A percentile compares a stretch with the other conserved stretches of the same genome.
Conservation (phyloP, 352 stramenopile genomes). For the Phytophthora sp. region DNA sequence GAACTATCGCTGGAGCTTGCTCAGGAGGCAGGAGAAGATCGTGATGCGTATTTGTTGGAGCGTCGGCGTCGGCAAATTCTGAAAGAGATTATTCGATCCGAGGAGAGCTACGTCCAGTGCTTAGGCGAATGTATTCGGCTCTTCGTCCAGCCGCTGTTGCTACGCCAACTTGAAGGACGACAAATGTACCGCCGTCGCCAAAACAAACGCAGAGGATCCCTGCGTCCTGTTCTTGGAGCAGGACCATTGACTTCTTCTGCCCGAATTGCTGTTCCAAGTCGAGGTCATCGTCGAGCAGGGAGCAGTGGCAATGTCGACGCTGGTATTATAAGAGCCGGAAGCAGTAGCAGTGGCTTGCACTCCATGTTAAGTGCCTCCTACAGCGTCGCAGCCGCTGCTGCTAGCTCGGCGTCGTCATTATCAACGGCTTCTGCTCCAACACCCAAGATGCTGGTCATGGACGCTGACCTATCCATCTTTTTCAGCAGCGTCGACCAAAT, state of each 20-base stretch:
- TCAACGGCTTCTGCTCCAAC: slow-evolving; percentile 27
- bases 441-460: slow-evolving; percentile 70
- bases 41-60: slow-evolving; percentile 66
- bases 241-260: slow-evolving; percentile 26
- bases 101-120: slow-evolving; percentile 85
- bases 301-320: slow-evolving; percentile 40
- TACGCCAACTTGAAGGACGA: slow-evolving; percentile 81
- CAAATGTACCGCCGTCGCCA: slow-evolving; percentile 69
- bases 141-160: slow-evolving; percentile 81
- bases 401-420: slow-evolving; percentile 34
- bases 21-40: slow-evolving; percentile 36
- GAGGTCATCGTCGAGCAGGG: slow-evolving; percentile 33
- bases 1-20: slow-evolving; percentile 43
- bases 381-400: slow-evolving; percentile 31
- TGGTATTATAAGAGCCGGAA: slow-evolving; percentile 41
- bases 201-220: slow-evolving; percentile 66
- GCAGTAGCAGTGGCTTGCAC: slow-evolving; percentile 57
- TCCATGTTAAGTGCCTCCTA: slow-evolving; percentile 46
- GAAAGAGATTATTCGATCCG: slow-evolving; percentile 83
- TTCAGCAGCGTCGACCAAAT: slow-evolving; percentile 90
- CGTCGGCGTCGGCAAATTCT: slow-evolving; percentile 75
- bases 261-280: slow-evolving; percentile 7
- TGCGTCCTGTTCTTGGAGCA: slow-evolving; percentile 50
- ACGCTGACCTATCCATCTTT: slow-evolving; percentile 88
- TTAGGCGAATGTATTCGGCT: slow-evolving; percentile 85